These are phyloP conservation scores for Diaporthe caulivora DNA, from an alignment of 2,329 filamentous ascomycete species.

Conservation along the genomic window DNA sequence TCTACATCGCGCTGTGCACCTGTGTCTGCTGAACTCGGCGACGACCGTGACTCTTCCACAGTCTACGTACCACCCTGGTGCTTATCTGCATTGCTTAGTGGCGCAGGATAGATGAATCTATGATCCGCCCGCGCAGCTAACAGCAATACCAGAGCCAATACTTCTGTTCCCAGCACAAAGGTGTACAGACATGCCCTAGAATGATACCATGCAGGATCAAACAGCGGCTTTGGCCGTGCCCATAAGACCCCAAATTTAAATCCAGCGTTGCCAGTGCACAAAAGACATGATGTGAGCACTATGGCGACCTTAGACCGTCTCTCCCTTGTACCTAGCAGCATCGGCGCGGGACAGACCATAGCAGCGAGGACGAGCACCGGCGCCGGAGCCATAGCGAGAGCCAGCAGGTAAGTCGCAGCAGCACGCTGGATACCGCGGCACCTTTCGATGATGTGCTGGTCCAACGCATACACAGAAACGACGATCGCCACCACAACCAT, in stretches of 20 bases:
- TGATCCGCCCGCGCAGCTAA: neutral
- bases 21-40: too few relatives aligned
- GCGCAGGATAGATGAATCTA: neutral
- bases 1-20: too few relatives aligned
- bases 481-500: conserved; percentile 77
- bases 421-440: conserved; percentile 75
- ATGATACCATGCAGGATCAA: conserved; percentile 76
- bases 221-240: conserved; percentile 58
- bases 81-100: neutral
- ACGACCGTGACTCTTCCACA: neutral
- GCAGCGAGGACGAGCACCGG: conserved; percentile 63
- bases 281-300: conserved; percentile 66
- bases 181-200: conserved; percentile 80
- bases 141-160: conserved; percentile 61
- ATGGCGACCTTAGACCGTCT: conserved; percentile 76
- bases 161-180: conserved; percentile 82
- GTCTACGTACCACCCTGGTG: neutral
- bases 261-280: conserved; percentile 76
- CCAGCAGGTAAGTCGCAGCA: conserved; percentile 69
- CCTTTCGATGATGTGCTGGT: conserved; percentile 58
- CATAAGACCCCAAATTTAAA: conserved; percentile 75
- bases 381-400: conserved; percentile 75
- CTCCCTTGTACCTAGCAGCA: conserved; percentile 71
- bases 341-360: conserved; percentile 55
- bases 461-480: conserved; percentile 75